Evolutionary conservation across 2,329 filamentous ascomycete genomes (phyloP).

Genomic region (Sporothrix inflata): DNA sequence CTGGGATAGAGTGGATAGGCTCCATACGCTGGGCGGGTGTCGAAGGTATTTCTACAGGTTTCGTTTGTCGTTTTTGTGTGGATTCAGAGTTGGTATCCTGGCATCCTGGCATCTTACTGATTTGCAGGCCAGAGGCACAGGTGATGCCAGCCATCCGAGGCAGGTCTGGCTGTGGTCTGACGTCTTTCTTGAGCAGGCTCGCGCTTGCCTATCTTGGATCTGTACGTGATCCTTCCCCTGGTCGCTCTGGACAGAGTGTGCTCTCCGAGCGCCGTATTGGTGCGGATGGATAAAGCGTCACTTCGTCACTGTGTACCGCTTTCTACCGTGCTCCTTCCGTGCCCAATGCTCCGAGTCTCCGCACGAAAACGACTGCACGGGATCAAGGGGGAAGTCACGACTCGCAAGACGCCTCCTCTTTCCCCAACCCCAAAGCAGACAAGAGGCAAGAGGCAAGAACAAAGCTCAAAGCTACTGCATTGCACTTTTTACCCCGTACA

Average conservation of each 20-base stretch:
- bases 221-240: slow-evolving; percentile 6
- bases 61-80: not conserved
- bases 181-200: slow-evolving; percentile 9
- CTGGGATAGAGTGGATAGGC: slow-evolving; percentile 11
- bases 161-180: not conserved
- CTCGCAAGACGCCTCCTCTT: not conserved
- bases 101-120: not conserved
- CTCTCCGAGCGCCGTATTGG: not conserved
- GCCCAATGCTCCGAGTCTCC: not conserved
- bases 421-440: not conserved
- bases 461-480: not conserved
- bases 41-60: not conserved
- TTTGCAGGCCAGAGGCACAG: slow-evolving; percentile 7
- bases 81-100: not conserved
- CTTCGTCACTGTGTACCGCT: not conserved
- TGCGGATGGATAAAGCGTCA: not conserved
- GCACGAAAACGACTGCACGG: not conserved
- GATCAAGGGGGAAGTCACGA: not conserved
- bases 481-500: not conserved
- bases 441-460: slow-evolving; percentile 7
- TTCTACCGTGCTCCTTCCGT: slow-evolving; percentile 7
- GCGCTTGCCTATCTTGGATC: slow-evolving; percentile 10
- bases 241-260: slow-evolving; percentile 5
- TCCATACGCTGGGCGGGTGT: not conserved
- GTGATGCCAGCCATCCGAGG: not conserved